Evolutionary conservation across 2,329 filamentous ascomycete genomes (phyloP), one percentile per base, ranked within the genome.

Genomic region (Dactylellina haptotyla): DNA sequence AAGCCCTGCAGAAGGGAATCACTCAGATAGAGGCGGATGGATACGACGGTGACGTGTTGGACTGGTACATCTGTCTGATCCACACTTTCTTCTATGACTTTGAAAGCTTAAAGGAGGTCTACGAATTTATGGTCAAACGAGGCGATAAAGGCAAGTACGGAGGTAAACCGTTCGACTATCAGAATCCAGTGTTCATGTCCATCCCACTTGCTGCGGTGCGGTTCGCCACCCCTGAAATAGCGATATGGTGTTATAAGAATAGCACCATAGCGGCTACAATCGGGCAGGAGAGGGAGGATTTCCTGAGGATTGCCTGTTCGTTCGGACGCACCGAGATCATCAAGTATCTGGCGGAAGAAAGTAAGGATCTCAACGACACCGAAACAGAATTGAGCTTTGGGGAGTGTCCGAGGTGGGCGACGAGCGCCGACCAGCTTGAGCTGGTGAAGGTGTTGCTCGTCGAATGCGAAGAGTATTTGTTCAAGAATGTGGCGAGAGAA

Each of bases 231-330:
- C 56, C 61, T 16, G 64, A 61, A 4, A 46, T 56, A 20, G 48
- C 48, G n/a, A 39, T 69, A 56, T 69, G 64, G 64, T n/a, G 25
- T 6, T 69, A 69, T 39, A 30, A 62, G 1, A 25, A 39, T 14
- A 46, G 25, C 9, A 54, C n/a, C 4, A 28, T 69, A 18, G 45
- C 39, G 5, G 50, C 32, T 23, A 20, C 26, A 1, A n/a, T 26
- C 12, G 56, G 56, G 0, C 1, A 16, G 1, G 16, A 2, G 3
- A 16, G 56, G 14, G 34, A 61, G 5, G 64, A 61, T 12, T 69
- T 62, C n/a, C 8, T 69, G 10, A 45, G 20, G 4, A 39, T 39
- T 4, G 26, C 50, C 3, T 12, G 32, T 3, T 16, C 20, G 23
- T 56, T 39, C 25, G 64, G 64, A 16, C 26, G 48, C 32, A 16